A percentile compares a stretch with the other conserved stretches of the same genome.
phyloP scores from a whole-genome alignment of 2,329 filamentous ascomycete genomes.

The Chrysoporthe cubensis region DNA sequence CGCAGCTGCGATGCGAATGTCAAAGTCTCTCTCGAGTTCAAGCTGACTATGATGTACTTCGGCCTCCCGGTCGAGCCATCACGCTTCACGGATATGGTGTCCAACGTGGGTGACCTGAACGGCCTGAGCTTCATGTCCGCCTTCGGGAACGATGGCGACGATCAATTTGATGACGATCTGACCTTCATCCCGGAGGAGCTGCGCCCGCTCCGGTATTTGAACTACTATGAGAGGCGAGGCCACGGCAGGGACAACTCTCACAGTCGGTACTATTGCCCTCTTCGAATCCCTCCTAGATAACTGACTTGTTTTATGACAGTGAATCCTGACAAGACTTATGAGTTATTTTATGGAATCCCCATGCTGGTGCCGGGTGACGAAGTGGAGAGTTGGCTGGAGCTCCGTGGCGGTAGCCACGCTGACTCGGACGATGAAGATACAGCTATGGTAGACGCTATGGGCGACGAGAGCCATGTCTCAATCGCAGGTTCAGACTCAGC shows the following conservation, averaged over 20 bases:
- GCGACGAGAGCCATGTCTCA: background rate
- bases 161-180: conserved; percentile 31
- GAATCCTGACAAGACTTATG: conserved; percentile 24
- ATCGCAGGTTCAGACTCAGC: background rate
- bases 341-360: conserved; percentile 24
- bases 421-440: background rate
- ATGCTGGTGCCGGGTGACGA: conserved; percentile 8
- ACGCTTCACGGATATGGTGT: conserved; percentile 33
- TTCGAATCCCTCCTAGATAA: background rate
- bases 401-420: background rate
- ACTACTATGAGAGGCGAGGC: conserved; percentile 26
- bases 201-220: conserved; percentile 29
- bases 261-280: conserved; percentile 7
- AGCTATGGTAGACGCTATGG: background rate
- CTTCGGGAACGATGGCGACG: conserved; percentile 27
- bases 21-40: conserved; percentile 39
- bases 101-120: conserved; percentile 15
- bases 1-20: background rate
- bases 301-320: conserved; percentile 11
- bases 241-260: conserved; percentile 25
- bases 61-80: conserved; percentile 50
- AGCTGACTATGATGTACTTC: conserved; percentile 52
- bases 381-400: background rate
- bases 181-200: conserved; percentile 22
- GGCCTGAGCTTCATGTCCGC: conserved; percentile 21